Percentiles rank a stretch among this genome's conserved stretches.
Evolutionary conservation across 495 filamentous ascomycete genomes (phyloP).

Genomic region (Daldinia loculata): DNA sequence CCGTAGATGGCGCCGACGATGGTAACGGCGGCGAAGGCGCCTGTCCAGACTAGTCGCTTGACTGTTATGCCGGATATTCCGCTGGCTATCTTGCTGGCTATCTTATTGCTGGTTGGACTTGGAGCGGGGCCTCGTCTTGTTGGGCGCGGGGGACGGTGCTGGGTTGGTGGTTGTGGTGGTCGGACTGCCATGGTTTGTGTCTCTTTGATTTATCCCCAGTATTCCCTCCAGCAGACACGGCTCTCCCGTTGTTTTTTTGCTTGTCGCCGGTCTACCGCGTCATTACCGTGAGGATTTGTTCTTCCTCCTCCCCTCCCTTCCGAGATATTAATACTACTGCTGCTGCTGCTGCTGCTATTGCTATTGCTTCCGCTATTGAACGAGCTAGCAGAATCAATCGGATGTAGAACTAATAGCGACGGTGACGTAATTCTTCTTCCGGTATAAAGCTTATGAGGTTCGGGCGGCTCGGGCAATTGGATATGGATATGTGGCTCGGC

Average conservation of each 20-base stretch:
- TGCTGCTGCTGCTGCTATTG: not conserved
- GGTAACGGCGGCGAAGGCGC: constrained; percentile 58
- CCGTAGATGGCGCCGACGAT: constrained; percentile 63
- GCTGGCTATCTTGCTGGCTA: not conserved
- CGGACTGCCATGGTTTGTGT: not conserved
- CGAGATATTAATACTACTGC: not conserved
- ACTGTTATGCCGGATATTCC: constrained; percentile 6
- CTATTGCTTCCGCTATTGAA: constrained; percentile 6
- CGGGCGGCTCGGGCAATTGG: constrained; percentile 10
- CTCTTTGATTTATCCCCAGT: constrained; percentile 20
- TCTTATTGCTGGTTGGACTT: not conserved
- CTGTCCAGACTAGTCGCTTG: constrained; percentile 56
- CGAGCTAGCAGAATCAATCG: constrained; percentile 14
- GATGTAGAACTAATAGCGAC: not conserved
- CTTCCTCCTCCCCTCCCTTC: not conserved
- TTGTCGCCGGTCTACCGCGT: not conserved
- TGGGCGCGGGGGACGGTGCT: not conserved
- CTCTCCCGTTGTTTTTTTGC: constrained; percentile 29
- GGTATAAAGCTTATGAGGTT: not conserved
- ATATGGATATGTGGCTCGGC: not conserved
- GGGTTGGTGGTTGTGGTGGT: not conserved
- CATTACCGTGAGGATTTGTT: not conserved
- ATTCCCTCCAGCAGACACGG: constrained; percentile 37
- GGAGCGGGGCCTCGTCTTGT: not conserved
- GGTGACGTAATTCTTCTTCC: not conserved